phyloP scores from a whole-genome alignment of 2,329 filamentous ascomycete genomes.

The Dryadomyces quercivorus region DNA sequence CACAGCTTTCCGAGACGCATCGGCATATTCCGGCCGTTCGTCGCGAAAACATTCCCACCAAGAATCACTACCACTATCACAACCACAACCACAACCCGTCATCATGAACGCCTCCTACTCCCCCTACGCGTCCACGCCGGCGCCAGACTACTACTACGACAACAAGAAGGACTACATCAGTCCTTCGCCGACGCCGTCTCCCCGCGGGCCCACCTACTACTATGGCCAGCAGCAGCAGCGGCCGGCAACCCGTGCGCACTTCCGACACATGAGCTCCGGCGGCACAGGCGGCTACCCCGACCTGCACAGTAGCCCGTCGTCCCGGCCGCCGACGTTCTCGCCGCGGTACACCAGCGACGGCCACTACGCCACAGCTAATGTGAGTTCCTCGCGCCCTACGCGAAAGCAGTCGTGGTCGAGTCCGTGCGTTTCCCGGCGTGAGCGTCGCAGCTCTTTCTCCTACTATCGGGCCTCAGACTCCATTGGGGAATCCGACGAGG shows the following conservation, averaged over 20 bases:
- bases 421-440: conserved; percentile 33
- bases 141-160: conserved; percentile 37
- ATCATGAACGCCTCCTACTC: conserved; percentile 29
- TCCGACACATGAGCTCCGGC: conserved; percentile 30
- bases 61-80: background rate
- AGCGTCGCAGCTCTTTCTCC: conserved; percentile 42
- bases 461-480: conserved; percentile 46
- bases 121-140: conserved; percentile 35
- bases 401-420: conserved; percentile 31
- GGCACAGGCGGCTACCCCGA: conserved; percentile 22
- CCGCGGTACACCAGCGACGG: conserved; percentile 51
- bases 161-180: conserved; percentile 36
- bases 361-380: conserved; percentile 53
- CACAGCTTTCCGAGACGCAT: background rate
- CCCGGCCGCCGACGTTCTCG: conserved; percentile 38
- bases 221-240: conserved; percentile 27
- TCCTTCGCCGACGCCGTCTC: conserved; percentile 45
- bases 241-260: conserved; percentile 41
- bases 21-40: background rate
- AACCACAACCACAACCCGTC: conserved; percentile 16
- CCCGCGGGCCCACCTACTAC: conserved; percentile 33
- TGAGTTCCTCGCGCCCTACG: conserved; percentile 40
- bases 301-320: conserved; percentile 23
- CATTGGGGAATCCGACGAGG: conserved; percentile 53
- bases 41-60: background rate